Evolutionary conservation across 2,329 filamentous ascomycete species (phyloP), one percentile per base, ranked within the genome.

Genomic region (Periconia sp.): DNA sequence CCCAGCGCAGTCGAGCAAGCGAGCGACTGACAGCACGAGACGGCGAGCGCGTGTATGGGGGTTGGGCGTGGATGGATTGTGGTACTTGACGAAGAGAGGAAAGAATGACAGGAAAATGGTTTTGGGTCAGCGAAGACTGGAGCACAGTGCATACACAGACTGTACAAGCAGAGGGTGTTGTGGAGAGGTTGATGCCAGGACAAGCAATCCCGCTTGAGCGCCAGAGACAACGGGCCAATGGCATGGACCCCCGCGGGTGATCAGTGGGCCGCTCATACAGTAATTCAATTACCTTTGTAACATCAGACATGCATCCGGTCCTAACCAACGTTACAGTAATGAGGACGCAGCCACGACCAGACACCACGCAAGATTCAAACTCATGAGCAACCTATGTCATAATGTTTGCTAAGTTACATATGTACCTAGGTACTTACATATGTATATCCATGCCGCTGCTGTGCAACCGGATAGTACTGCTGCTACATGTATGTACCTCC

Each of bases 1-100:
- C 56, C 57, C 60, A 64, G 61, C 60, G 59, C 62, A 56, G 54
- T n/a, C 54, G 52, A 50, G 37, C 33, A 44, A 37, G 23, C 23
- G 23, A 27, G 23, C 23, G 23, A 27, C 23, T 27, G 23, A 27
- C 23, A 27, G 23, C 23, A 27, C 33, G 33, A 37, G 33, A n/a
- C 33, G 23, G 33, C 33, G 33, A 37, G 33, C 33, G 33, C 33
- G 15, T 14, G 33, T 13, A 37, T n/a, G 5, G 15, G 33, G 33
- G n/a, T n/a, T 37, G 33, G 33, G 13, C 3, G 33, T 11, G 10
- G 33, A 37, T 3, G 23, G 3, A 27, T 8, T 8, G 23, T 27
- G 3, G 23, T 8, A 27, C 23, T 27, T 27, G 33, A 6, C 3
- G 33, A 37, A 13, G 33, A 37, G 11, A 11, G 15, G 11, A n/a